Evolutionary conservation across 129 eudicot species (phyloP).

Genomic region (Flaveria linearis): DNA sequence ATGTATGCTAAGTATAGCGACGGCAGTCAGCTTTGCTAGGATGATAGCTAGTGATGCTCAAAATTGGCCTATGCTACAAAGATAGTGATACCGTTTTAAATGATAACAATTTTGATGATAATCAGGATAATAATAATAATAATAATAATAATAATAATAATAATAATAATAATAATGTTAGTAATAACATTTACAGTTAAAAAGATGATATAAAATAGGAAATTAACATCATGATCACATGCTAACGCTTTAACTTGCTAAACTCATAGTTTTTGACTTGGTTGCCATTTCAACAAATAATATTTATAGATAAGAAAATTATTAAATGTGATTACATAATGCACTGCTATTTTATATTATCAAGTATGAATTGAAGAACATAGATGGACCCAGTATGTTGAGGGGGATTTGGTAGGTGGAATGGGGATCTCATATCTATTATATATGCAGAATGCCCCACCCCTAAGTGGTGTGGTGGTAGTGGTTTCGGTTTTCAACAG

Average conservation of each 20-base stretch:
- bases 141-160: too few relatives aligned
- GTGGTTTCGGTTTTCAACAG: too few relatives aligned
- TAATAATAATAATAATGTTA: too few relatives aligned
- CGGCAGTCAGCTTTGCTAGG: not conserved
- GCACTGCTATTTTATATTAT: not conserved
- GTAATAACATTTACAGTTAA: too few relatives aligned
- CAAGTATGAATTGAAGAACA: not conserved
- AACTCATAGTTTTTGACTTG: not conserved
- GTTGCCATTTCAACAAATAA: not conserved
- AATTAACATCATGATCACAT: not conserved
- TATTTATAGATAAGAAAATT: not conserved
- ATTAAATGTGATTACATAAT: not conserved
- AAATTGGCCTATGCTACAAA: too few relatives aligned
- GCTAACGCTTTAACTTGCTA: not conserved
- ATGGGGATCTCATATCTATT: conserved; percentile 23
- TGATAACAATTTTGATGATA: not conserved
- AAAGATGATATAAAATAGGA: too few relatives aligned
- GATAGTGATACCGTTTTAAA: too few relatives aligned
- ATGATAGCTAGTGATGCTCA: not conserved
- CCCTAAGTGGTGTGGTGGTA: too few relatives aligned
- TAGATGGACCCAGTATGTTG: conserved; percentile 23
- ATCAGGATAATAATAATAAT: too few relatives aligned
- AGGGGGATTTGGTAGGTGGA: conserved; percentile 34
- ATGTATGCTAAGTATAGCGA: not conserved
- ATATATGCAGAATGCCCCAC: too few relatives aligned